phyloP scores from a whole-genome alignment of 345 rosid species.

The Arabis alpina region DNA sequence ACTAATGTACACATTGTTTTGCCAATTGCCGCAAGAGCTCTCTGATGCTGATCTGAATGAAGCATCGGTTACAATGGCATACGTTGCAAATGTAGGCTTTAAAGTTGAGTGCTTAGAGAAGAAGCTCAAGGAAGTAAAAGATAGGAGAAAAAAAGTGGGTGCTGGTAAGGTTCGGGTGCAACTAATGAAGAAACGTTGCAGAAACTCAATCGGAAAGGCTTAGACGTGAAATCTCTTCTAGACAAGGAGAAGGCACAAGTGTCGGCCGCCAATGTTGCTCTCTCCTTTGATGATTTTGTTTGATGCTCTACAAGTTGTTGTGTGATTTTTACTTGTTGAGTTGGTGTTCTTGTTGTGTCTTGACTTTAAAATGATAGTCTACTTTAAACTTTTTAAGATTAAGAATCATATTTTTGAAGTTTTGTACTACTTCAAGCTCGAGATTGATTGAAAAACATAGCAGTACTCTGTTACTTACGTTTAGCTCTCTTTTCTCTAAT shows the following conservation, averaged over 20 bases:
- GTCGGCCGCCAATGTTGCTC: background rate
- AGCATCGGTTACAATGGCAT: background rate
- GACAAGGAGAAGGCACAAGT: background rate
- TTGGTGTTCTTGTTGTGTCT: background rate
- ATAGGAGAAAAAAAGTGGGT: background rate
- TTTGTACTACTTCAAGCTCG: background rate
- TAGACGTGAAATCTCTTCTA: too few relatives aligned
- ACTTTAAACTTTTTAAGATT: too few relatives aligned
- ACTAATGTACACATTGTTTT: background rate
- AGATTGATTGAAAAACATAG: too few relatives aligned
- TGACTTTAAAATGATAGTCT: background rate
- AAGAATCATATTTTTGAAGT: background rate
- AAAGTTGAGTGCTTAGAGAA: constrained; percentile 27
- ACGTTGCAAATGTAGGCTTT: background rate
- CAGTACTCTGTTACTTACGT: too few relatives aligned
- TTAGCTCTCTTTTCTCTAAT: too few relatives aligned
- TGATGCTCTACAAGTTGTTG: too few relatives aligned
- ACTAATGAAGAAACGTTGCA: too few relatives aligned
- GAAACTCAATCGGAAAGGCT: too few relatives aligned
- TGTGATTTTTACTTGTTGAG: too few relatives aligned
- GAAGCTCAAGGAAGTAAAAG: constrained; percentile 6
- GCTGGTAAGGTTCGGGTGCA: too few relatives aligned
- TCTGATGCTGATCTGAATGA: background rate
- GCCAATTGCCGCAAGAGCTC: background rate
- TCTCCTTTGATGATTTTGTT: constrained; percentile 7